Base-by-base conservation (phyloP, 1,139 yeast species). In the Diutina sp. region DNA sequence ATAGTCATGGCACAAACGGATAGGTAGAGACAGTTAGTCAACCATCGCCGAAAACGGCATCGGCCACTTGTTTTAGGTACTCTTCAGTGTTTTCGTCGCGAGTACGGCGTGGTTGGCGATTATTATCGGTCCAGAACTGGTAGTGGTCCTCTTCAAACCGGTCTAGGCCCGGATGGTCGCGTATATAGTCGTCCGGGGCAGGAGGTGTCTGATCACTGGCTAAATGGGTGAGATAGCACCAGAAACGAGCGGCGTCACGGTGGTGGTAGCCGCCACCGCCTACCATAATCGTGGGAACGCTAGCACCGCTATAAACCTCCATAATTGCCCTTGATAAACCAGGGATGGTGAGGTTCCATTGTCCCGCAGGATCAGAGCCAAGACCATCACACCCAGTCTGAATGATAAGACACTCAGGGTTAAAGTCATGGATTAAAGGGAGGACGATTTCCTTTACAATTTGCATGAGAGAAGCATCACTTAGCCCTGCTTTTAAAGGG, bases 261-360 rank as follows among this genome's bases (percentile, higher is more conserved):
- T 78, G 80, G 60, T 85, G 82, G 64, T 87, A 87, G 0, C 95
- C 95, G 0, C 95, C 95, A 1, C 95, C 95, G 0, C 95, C 93
- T 1, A 87, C 70, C 7, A 87, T 60, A 56, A 87, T 63, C 0
- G 67, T 60, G 58, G 82, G 69, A 35, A 61, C 14, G 52, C 62
- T 64, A 62, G 72, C 56, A 3, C 53, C 32, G 1, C 65, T 61
- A 2, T 83, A 57, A 0, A 81, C 56, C 4, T 61, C 55, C 11
- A 66, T 56, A 1, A 86, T 67, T 1, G 67, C 70, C 0, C 62
- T 51, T 0, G 78, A 75, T 38, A 77, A 72, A 0, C 87, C 88
- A 51, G 68, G 65, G 6, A 83, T 74, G 0, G 86, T 76, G 57
- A 87, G 66, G 65, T 85, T 86, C 95, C 93, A 87, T 63, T 85